Percentiles rank a stretch among this genome's conserved stretches.
phyloP scores from a whole-genome alignment of 192 early-diverging fungal genomes.

The Umbelopsis isabellina region DNA sequence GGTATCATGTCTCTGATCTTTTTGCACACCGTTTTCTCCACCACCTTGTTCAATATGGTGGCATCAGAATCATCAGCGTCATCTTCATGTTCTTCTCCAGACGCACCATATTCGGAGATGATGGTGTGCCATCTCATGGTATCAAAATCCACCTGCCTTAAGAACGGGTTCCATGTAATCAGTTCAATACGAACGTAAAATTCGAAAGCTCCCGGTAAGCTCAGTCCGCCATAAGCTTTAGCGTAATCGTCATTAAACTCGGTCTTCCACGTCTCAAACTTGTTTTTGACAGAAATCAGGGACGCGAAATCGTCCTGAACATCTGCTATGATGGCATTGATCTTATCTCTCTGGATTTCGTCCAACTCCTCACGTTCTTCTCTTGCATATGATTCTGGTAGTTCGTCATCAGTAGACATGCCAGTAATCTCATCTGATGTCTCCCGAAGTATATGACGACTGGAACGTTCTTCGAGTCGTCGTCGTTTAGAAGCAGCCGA shows the following conservation, averaged over 20 bases:
- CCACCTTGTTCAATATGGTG: slow-evolving; percentile 39
- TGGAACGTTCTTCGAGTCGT: slow-evolving; percentile 33
- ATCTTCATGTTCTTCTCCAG: slow-evolving; percentile 8
- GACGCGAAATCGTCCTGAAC: slow-evolving; percentile 52
- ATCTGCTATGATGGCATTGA: slow-evolving; percentile 38
- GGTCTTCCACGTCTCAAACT: slow-evolving; percentile 56
- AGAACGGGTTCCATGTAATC: slow-evolving; percentile 54
- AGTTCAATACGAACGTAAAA: slow-evolving; percentile 58
- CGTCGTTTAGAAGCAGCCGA: slow-evolving; percentile 32
- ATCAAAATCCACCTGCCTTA: slow-evolving; percentile 35
- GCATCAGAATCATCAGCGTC: slow-evolving; percentile 34
- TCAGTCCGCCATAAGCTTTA: slow-evolving; percentile 59
- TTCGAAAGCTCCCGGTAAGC: slow-evolving; percentile 59
- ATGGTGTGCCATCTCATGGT: slow-evolving; percentile 42
- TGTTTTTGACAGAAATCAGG: slow-evolving; percentile 45
- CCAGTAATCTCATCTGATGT: slow-evolving; percentile 28
- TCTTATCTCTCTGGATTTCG: slow-evolving; percentile 37
- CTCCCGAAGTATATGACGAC: slow-evolving; percentile 11
- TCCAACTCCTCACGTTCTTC: slow-evolving; percentile 41
- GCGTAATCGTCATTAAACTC: slow-evolving; percentile 55
- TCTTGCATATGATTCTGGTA: slow-evolving; percentile 29
- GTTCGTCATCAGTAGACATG: slow-evolving; percentile 56
- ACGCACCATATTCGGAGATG: slow-evolving; percentile 33
- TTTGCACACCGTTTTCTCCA: slow-evolving; percentile 36
- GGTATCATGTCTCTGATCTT: slow-evolving; percentile 30